These are phyloP conservation scores for Diplogelasinospora grovesii DNA, from an alignment of 495 filamentous ascomycete species.

Conservation along the genomic window DNA sequence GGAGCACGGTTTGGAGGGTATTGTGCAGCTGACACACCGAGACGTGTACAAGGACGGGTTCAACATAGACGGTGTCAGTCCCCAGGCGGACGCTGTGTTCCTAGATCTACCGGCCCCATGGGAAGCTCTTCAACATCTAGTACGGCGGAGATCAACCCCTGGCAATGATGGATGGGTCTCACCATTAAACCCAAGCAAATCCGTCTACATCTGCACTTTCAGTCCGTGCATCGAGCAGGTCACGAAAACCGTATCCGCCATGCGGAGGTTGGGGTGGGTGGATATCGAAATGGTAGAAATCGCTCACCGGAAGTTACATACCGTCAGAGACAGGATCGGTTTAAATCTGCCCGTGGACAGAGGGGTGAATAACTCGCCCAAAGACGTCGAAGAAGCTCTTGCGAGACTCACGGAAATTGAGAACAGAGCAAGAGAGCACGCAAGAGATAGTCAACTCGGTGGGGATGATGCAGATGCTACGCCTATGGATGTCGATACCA, in stretches of 20 bases:
- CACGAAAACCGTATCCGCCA: conserved; percentile 66
- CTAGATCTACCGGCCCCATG: conserved; percentile 91
- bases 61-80: conserved; percentile 47
- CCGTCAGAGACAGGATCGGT: conserved; percentile 74
- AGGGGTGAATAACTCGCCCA: conserved; percentile 46
- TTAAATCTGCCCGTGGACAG: conserved; percentile 35
- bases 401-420: conserved; percentile 66
- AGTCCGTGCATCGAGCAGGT: conserved; percentile 96
- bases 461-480: conserved; percentile 19
- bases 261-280: conserved; percentile 81
- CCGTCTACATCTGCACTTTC: conserved; percentile 83
- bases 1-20: conserved; percentile 61
- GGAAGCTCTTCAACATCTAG: conserved; percentile 79
- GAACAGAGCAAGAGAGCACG: conserved; percentile 50
- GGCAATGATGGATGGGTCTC: conserved; percentile 43
- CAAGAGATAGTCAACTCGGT: conserved; percentile 33
- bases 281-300: conserved; percentile 89
- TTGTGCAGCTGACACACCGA: conserved; percentile 80
- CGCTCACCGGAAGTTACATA: conserved; percentile 65
- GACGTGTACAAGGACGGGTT: conserved; percentile 92
- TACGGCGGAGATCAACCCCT: conserved; percentile 41
- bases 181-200: conserved; percentile 59
- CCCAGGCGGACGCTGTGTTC: conserved; percentile 76
- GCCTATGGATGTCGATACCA: conserved; percentile 1
- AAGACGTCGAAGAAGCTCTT: conserved; percentile 72